Evolutionary conservation across 2,329 filamentous ascomycete species (phyloP).

Genomic region (Aureobasidium sp.): DNA sequence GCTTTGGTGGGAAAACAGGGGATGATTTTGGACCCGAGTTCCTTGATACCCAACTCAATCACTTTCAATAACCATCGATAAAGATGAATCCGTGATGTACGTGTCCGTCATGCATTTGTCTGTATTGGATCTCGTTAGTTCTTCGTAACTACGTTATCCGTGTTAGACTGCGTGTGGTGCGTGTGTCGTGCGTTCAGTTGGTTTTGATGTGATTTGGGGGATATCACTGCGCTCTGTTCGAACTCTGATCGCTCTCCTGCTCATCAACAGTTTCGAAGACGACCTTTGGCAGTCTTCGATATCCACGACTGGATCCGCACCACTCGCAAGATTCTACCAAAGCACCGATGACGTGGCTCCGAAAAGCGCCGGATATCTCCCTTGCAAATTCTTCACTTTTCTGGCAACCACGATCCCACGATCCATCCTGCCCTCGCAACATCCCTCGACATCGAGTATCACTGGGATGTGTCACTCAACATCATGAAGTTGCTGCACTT

Average conservation of each 20-base stretch:
- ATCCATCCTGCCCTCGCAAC: not conserved
- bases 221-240: not conserved
- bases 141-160: conserved; percentile 2
- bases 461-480: no score
- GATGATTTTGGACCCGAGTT: not conserved
- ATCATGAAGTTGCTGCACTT: no score
- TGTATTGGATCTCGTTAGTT: not conserved
- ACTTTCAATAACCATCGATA: not conserved
- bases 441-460: not conserved
- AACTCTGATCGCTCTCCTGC: not conserved
- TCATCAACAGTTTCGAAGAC: not conserved
- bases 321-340: not conserved
- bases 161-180: conserved; percentile 6
- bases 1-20: not conserved
- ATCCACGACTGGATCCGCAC: not conserved
- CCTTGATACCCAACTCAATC: conserved; percentile 10
- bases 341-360: not conserved
- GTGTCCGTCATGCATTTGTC: not conserved
- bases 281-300: no score
- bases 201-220: conserved; percentile 4
- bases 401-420: not conserved
- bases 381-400: not conserved
- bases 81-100: not conserved
- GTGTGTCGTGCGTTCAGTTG: conserved; percentile 6
- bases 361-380: not conserved